phyloP scores from a whole-genome alignment of 2,329 filamentous ascomycete species.

The Tolypocladium inflatum region DNA sequence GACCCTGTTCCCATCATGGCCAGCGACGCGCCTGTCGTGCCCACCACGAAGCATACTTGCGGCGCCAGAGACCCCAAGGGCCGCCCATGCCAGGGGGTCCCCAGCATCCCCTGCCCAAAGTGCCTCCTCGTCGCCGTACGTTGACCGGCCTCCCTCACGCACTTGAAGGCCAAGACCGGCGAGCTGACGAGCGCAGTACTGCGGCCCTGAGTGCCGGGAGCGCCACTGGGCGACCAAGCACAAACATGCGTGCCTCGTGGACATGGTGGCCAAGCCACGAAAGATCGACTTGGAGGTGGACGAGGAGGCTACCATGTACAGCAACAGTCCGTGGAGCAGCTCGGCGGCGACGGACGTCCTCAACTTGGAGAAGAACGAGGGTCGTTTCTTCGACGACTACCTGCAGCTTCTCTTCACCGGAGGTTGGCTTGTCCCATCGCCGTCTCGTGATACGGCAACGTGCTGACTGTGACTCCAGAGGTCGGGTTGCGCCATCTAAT shows the following conservation, averaged over 20 bases:
- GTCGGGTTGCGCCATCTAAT: conserved; percentile 14
- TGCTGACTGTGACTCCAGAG: conserved; percentile 4
- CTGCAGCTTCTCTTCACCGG: conserved; percentile 13
- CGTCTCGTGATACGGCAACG: neutral
- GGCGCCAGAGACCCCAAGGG: neutral
- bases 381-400: conserved; percentile 8
- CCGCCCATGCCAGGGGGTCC: neutral
- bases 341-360: conserved; percentile 15
- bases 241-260: neutral
- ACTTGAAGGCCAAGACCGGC: neutral
- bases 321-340: conserved; percentile 6
- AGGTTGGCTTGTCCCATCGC: conserved; percentile 5
- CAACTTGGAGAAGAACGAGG: conserved; percentile 16
- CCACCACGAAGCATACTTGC: conserved; percentile 4
- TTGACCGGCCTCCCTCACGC: neutral
- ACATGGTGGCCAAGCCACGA: neutral
- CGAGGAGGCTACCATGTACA: neutral
- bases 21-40: neutral
- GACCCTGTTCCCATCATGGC: neutral
- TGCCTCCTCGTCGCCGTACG: conserved; percentile 13
- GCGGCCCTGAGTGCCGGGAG: conserved; percentile 9
- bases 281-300: neutral
- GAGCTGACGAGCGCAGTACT: conserved; percentile 9
- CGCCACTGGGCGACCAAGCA: conserved; percentile 4
- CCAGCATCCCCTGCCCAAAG: conserved; percentile 7